Evolutionary conservation across 116 monocot genomes (phyloP).

Genomic region (Trichopus zeylanicus): DNA sequence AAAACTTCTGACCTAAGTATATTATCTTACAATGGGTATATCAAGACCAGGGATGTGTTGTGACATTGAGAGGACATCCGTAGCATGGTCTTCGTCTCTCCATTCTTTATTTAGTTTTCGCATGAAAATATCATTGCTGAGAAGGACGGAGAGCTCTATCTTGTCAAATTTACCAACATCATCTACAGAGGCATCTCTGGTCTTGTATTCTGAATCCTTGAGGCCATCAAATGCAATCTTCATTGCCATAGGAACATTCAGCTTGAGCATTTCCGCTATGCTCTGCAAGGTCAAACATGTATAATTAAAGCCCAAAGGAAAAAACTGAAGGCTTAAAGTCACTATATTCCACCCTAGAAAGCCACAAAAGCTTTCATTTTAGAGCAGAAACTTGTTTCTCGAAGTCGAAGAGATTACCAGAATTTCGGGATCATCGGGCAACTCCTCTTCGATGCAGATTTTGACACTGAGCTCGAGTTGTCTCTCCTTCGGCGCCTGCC

Average conservation of each 20-base stretch:
- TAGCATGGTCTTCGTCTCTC: constrained; percentile 66
- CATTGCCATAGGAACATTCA: constrained; percentile 94
- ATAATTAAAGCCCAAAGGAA: not conserved
- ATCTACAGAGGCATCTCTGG: constrained; percentile 53
- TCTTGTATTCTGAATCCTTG: constrained; percentile 59
- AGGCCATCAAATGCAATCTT: constrained; percentile 85
- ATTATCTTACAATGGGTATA: constrained; percentile 64
- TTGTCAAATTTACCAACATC: constrained; percentile 72
- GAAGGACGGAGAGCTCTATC: constrained; percentile 66
- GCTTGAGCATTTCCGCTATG: constrained; percentile 78
- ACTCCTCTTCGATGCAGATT: constrained; percentile 70
- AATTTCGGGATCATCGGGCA: constrained; percentile 83
- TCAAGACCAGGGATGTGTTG: constrained; percentile 69
- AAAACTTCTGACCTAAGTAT: not conserved
- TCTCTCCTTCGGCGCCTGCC: constrained; percentile 40
- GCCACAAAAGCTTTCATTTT: not conserved
- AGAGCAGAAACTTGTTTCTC: not conserved
- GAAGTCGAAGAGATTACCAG: constrained; percentile 26
- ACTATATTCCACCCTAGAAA: not conserved
- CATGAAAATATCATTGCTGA: constrained; percentile 85
- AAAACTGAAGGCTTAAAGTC: not conserved
- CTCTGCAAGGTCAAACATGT: constrained; percentile 29
- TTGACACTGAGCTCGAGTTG: constrained; percentile 53
- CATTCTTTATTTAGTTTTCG: constrained; percentile 82
- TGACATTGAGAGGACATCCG: constrained; percentile 74